Conservation (phyloP, 225 moss, liverwort and hornwort genomes). For the Rhytidiadelphus loreus region DNA sequence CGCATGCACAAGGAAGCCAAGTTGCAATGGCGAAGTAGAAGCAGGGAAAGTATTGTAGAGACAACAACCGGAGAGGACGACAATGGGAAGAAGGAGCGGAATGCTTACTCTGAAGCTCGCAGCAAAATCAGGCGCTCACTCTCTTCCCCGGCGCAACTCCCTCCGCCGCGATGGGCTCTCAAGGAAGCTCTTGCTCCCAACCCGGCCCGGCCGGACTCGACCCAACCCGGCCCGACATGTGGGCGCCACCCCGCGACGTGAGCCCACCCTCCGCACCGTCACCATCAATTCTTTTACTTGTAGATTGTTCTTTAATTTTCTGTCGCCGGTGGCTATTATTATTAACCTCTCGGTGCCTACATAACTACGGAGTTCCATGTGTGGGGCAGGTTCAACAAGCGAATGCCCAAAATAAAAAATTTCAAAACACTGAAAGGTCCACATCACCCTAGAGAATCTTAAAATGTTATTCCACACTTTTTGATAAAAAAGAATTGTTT, state of each 20-base stretch:
- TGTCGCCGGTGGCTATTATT: background rate
- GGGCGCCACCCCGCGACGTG: background rate
- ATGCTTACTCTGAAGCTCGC: background rate
- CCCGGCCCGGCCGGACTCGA: background rate
- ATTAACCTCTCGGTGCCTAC: no score
- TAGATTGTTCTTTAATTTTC: background rate
- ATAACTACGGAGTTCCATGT: background rate
- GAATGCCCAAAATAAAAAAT: background rate
- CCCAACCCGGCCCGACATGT: background rate
- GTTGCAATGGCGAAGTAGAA: background rate
- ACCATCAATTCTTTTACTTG: background rate
- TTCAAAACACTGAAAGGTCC: fast-evolving
- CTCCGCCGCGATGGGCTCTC: background rate
- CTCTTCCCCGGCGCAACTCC: background rate
- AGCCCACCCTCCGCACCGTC: background rate
- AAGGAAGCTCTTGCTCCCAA: background rate
- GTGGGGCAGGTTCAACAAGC: background rate
- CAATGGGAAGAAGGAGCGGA: background rate
- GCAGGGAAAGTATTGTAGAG: background rate
- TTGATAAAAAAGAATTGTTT: no score
- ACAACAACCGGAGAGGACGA: background rate
- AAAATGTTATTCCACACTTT: background rate
- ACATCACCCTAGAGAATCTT: background rate
- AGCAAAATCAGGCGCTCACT: slow-evolving; percentile 4
- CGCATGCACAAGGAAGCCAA: background rate